Conservation (phyloP, 805 yeast species). For the Ogataea wickerhamii region DNA sequence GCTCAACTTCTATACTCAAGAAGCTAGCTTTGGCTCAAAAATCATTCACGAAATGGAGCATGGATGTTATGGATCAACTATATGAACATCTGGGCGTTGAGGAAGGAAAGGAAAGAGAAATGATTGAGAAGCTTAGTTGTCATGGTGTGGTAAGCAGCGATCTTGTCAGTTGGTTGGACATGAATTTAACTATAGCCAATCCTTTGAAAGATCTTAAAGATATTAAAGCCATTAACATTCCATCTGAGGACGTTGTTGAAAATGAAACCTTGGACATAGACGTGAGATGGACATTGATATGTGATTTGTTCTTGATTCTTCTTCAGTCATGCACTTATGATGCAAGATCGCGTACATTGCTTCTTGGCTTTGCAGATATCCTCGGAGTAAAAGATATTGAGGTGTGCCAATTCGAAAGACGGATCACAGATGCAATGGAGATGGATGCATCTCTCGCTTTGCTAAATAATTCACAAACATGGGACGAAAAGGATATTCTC, state of each 20-base stretch:
- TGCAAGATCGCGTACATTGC: slow-evolving; percentile 78
- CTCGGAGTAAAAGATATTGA: slow-evolving; percentile 63
- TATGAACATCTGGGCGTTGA: slow-evolving; percentile 77
- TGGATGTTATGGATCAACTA: slow-evolving; percentile 62
- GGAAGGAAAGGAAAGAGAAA: slow-evolving; percentile 65
- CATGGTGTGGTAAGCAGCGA: slow-evolving; percentile 81
- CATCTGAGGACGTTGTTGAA: slow-evolving; percentile 33
- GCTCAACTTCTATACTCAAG: slow-evolving; percentile 51
- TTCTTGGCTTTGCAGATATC: slow-evolving; percentile 61
- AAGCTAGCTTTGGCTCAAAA: slow-evolving; percentile 66
- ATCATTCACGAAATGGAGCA: slow-evolving; percentile 81
- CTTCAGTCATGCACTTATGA: slow-evolving; percentile 86
- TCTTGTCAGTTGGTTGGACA: slow-evolving; percentile 56
- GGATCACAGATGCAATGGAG: slow-evolving; percentile 87
- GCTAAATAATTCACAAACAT: slow-evolving; percentile 45
- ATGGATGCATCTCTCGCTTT: slow-evolving; percentile 51
- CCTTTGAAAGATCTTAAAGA: slow-evolving; percentile 37
- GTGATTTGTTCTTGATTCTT: slow-evolving; percentile 80
- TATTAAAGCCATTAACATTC: slow-evolving; percentile 20
- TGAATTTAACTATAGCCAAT: slow-evolving; percentile 42
- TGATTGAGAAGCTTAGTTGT: slow-evolving; percentile 81
- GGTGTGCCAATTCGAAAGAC: slow-evolving; percentile 81
- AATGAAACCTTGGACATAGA: slow-evolving; percentile 55
- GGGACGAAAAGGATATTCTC: slow-evolving; percentile 70
- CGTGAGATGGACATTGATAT: slow-evolving; percentile 88